Percentiles rank a stretch among this genome's conserved stretches.
These are phyloP conservation scores for Penicillium nordicum DNA, from an alignment of 2,329 filamentous ascomycete species.

Conservation along the genomic window DNA sequence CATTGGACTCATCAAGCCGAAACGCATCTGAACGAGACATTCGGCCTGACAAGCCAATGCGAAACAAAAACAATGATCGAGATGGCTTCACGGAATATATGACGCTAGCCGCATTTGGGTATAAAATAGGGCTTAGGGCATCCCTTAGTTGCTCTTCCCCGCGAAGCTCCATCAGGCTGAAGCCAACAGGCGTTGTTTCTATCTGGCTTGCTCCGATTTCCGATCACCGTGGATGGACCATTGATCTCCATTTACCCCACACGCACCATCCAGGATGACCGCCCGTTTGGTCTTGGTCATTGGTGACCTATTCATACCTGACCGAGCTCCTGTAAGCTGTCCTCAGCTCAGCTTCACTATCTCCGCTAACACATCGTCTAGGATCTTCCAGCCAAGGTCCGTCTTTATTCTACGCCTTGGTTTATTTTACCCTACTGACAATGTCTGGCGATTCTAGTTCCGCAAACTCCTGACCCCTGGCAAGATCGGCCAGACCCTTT, in stretches of 20 bases:
- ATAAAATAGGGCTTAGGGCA: slow-evolving; percentile 17
- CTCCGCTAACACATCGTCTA: slow-evolving; percentile 29
- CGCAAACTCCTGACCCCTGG: slow-evolving; percentile 79
- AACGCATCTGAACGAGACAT: slow-evolving; percentile 6
- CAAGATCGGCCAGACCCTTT: slow-evolving; percentile 78
- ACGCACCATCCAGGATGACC: slow-evolving; percentile 54
- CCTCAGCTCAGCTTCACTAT: slow-evolving; percentile 14
- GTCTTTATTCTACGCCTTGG: slow-evolving; percentile 2
- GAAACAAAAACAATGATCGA: slow-evolving; percentile 1
- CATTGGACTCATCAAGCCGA: slow-evolving; percentile 15
- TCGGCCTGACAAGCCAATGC: slow-evolving; percentile 20
- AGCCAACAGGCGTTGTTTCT: slow-evolving; percentile 7
- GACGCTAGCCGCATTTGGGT: slow-evolving; percentile 4
- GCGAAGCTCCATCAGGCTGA: slow-evolving; percentile 15
- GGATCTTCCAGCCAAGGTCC: slow-evolving; percentile 84
- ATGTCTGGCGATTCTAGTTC: slow-evolving; percentile 55
- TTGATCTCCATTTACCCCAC: slow-evolving; percentile 22
- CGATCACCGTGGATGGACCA: slow-evolving; percentile 25
- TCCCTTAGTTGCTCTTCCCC: slow-evolving; percentile 17
- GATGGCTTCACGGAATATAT: not conserved
- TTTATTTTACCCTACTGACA: not conserved
- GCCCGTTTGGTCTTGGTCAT: slow-evolving; percentile 88
- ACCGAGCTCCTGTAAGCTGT: slow-evolving; percentile 68
- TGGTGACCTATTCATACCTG: slow-evolving; percentile 89
- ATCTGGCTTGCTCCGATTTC: not conserved